Evolutionary conservation across 805 yeast species (phyloP), one percentile per base, ranked within the genome.

Genomic region (Nakazawaea peltata): DNA sequence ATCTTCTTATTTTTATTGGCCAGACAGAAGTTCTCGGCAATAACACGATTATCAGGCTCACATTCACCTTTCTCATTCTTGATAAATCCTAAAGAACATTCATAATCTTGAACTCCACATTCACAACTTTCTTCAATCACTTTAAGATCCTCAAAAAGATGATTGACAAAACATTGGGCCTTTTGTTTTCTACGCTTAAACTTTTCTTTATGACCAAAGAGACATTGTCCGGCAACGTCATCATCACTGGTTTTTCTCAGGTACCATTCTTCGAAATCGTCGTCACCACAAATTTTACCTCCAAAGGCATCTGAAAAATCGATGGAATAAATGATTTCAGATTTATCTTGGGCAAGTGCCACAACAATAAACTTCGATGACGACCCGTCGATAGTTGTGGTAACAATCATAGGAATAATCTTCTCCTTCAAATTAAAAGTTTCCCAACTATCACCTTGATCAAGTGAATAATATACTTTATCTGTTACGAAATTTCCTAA

Each of bases 361-460:
- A 61, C 47, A 3, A 80, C 34, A 12, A 80, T 42, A 43, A 85
- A 74, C 36, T 67, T 69, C 23, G 65, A 55, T 3, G 86, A 75
- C 0, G 87, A 70, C 1, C 90, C 84, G 56, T 84, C 94, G 12
- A 73, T 65, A 0, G 84, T 71, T 0, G 87, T 74, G 2, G 72
- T 50, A 7, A 77, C 34, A 12, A 54, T 48, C 4, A 51, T 38
- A 1, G 77, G 74, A 28, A 48, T 46, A 10, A 74, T 48, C 2
- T 63, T 42, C 7, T 44, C 34, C 7, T 69, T 77, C 4, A 84
- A 50, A n/a, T 67, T 61, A 22, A 61, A 57, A 26, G 62, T 63
- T 4, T 50, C 40, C 88, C 92, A 85, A 3, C 78, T 54, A 23
- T 61, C 51, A 29, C 95, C 95, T 50, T 81, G 86, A 51, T 85